phyloP scores from a whole-genome alignment of 768 basidiomycete genomes.

The Lactifluus hygrophoroides region DNA sequence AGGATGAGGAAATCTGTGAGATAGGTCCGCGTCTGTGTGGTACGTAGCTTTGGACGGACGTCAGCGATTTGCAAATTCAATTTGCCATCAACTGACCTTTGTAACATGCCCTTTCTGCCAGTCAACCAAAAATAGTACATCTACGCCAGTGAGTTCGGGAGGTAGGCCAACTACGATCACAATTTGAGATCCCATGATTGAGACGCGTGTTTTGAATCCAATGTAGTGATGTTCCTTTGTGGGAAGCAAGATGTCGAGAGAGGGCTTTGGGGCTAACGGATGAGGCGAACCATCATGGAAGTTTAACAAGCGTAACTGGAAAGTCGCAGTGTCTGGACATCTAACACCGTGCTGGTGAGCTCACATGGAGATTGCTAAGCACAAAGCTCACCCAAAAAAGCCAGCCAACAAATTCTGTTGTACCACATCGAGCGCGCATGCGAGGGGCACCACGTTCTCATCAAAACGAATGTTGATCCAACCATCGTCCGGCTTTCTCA shows the following conservation, averaged over 20 bases:
- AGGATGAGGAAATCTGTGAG: slow-evolving; percentile 1
- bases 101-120: background rate
- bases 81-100: background rate
- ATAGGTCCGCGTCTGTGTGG: background rate
- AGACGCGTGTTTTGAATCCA: background rate
- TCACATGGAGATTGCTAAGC: background rate
- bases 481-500: background rate
- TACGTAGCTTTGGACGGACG: no score
- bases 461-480: background rate
- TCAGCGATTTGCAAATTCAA: background rate
- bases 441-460: background rate
- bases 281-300: background rate
- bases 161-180: background rate
- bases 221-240: background rate
- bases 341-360: background rate
- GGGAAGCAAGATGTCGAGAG: background rate
- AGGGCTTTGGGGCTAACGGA: background rate
- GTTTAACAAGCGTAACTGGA: background rate
- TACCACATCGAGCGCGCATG: background rate
- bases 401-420: background rate
- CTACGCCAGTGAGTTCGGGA: background rate
- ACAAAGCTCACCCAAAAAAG: background rate
- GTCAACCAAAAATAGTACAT: background rate
- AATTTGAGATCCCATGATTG: background rate
- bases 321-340: background rate